Evolutionary conservation across 768 basidiomycete species (phyloP).

Genomic region (Leucocoprinus leucothites): DNA sequence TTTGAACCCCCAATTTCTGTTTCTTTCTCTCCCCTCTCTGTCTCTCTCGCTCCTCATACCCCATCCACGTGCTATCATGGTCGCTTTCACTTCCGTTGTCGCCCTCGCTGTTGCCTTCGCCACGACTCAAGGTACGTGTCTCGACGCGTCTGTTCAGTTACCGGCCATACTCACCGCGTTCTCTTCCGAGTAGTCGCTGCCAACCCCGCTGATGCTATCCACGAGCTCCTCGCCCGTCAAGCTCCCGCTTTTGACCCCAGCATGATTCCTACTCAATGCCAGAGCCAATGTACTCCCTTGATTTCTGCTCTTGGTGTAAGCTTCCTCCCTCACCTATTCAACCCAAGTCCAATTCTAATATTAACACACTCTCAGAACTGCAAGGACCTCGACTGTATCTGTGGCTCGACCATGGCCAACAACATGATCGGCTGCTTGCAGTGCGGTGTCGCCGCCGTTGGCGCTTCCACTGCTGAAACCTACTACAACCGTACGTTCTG

Average conservation of each 20-base stretch:
- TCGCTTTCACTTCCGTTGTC: neutral
- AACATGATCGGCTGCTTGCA: neutral
- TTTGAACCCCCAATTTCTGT: too few relatives aligned
- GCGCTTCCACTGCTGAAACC: neutral
- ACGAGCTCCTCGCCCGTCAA: conserved; percentile 5
- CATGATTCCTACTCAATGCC: conserved; percentile 1
- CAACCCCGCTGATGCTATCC: neutral
- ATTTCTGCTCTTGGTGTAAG: too few relatives aligned
- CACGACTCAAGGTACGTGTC: conserved; percentile 3
- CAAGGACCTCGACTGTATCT: neutral
- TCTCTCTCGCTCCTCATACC: too few relatives aligned
- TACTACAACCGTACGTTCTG: conserved; percentile 1
- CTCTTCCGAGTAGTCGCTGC: neutral
- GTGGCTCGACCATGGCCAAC: neutral
- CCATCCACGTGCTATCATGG: neutral
- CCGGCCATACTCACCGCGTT: neutral
- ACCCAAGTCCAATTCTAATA: neutral
- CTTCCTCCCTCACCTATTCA: too few relatives aligned
- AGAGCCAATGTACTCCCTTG: neutral
- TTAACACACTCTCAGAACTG: neutral
- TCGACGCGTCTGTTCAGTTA: neutral
- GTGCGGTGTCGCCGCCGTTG: neutral
- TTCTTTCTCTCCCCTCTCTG: neutral
- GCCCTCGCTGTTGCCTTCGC: neutral
- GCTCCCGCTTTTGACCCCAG: neutral